Percentiles rank a stretch among this genome's conserved stretches.
phyloP scores from a whole-genome alignment of 78 protist genomes.

The Parvularia atlantis region DNA sequence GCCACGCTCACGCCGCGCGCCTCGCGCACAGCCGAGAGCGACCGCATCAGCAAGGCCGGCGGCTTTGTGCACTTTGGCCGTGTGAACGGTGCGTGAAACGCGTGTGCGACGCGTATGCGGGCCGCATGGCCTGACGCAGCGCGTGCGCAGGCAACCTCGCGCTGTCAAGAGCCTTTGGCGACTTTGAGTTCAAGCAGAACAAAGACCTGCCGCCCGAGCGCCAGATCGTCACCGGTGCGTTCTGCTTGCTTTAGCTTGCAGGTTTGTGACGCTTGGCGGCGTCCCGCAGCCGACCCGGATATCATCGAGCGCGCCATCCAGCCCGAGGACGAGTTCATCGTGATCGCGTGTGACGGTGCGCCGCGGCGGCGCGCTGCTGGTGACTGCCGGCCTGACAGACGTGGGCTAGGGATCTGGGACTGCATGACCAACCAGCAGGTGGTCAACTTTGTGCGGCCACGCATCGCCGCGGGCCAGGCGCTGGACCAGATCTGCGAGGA shows the following conservation, averaged over 20 bases:
- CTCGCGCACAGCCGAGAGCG: not conserved
- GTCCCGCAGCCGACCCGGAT: too few species aligned
- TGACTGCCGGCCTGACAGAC: too few species aligned
- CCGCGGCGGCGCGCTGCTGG: too few species aligned
- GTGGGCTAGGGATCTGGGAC: too few species aligned
- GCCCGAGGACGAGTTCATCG: conserved; percentile 8
- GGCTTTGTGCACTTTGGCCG: conserved; percentile 44
- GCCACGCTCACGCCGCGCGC: not conserved
- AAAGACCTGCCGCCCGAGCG: not conserved
- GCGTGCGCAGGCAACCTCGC: conserved; percentile 65
- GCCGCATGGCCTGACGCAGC: too few species aligned
- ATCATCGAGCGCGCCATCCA: too few species aligned
- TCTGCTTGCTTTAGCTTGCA: too few species aligned
- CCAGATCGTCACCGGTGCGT: conserved; percentile 15
- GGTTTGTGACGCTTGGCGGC: too few species aligned
- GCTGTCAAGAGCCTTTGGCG: conserved; percentile 64
- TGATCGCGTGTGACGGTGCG: conserved; percentile 37
- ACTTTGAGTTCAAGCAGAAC: conserved; percentile 34
- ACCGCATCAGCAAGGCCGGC: conserved; percentile 46
- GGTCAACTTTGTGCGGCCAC: not conserved
- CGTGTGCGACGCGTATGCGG: too few species aligned
- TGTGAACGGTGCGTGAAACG: too few species aligned
- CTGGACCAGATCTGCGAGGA: too few species aligned
- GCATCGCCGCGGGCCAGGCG: too few species aligned
- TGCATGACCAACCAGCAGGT: conserved; percentile 11